Percentiles rank a stretch among this genome's conserved stretches.
These are phyloP conservation scores for Digitaria exilis DNA, from an alignment of 202 grass and related monocot species.

Conservation along the genomic window DNA sequence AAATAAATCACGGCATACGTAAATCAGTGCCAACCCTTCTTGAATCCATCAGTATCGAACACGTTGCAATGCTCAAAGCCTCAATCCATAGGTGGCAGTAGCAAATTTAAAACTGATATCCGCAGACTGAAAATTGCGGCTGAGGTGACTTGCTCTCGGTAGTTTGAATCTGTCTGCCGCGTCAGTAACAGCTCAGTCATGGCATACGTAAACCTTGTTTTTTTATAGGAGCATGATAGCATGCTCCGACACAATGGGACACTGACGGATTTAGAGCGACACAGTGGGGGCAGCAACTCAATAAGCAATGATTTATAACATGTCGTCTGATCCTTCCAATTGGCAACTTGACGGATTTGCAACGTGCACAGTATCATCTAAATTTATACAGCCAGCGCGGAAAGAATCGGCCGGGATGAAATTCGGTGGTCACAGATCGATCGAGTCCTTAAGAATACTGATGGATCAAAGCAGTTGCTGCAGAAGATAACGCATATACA, in stretches of 20 bases:
- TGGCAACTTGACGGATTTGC: not conserved
- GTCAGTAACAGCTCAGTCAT: slow-evolving; percentile 6
- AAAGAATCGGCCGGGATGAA: not conserved
- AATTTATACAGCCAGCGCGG: not conserved
- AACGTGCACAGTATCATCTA: not conserved
- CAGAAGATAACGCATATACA: no score
- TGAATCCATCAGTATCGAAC: not conserved
- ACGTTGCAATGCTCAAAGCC: not conserved
- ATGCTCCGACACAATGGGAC: slow-evolving; percentile 1
- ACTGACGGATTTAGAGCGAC: slow-evolving; percentile 9
- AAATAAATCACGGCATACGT: no score
- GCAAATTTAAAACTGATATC: not conserved
- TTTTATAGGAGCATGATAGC: not conserved
- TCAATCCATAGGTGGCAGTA: not conserved
- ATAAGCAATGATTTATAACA: not conserved
- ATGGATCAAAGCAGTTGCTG: not conserved
- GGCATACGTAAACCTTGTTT: not conserved
- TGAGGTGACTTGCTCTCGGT: not conserved
- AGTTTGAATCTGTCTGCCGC: not conserved
- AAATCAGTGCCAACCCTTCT: not conserved
- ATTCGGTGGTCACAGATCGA: not conserved
- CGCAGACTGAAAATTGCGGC: not conserved
- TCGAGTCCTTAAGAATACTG: no score
- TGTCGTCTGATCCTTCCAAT: not conserved
- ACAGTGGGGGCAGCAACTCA: not conserved